Base-by-base conservation (phyloP, 371 early-diverging fungal species). In the Ecytonucleospora hepatopenaei region DNA sequence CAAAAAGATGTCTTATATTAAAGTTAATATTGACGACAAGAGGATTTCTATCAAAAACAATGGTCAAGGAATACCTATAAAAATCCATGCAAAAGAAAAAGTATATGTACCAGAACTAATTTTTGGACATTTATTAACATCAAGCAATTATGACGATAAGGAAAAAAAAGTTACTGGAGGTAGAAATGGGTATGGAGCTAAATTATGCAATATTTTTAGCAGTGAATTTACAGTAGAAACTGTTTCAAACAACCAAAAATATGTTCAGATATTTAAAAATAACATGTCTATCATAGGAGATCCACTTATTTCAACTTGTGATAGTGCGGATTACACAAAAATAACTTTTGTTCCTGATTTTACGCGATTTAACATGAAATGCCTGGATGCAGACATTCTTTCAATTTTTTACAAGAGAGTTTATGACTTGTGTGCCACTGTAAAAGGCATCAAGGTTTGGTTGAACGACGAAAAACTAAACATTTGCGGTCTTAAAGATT, bases 151-250 rank as follows among this genome's bases (percentile, higher is more conserved):
- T 78, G 86, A 98, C 77, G 99, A 98, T 77, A 79, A 84, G 26
- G 90, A 97, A 75, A 90, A 94, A 78, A 97, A 97, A 76, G 87
- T 92, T 21, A 90, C 92, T 3, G 99, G 99, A 73, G 98, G 98
- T 30, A 83, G 98, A 53, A 97, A 98, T 78, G 99, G 99, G 51
- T 97, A 91, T 76, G 97, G 97, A 61, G 97, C 98, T 35, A 98
- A 97, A 77, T 85, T 97, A 15, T 93, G 95, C 82, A 98, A 98
- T 73, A 95, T 98, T 56, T 97, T 95, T 72, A 88, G 88, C 71
- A 88, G 83, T 1, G 88, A 91, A 81, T 98, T 98, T 77, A 85
- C 84, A 32, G 90, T 98, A 8, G 97, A 97, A 80, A 97, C 96
- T 0, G 89, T 88, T 0, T 62, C 71, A 49, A 68, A 59, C 26